A percentile compares a stretch with the other conserved stretches of the same genome.
phyloP scores from a whole-genome alignment of 176 grass and related monocot species.

The Guadua angustifolia region DNA sequence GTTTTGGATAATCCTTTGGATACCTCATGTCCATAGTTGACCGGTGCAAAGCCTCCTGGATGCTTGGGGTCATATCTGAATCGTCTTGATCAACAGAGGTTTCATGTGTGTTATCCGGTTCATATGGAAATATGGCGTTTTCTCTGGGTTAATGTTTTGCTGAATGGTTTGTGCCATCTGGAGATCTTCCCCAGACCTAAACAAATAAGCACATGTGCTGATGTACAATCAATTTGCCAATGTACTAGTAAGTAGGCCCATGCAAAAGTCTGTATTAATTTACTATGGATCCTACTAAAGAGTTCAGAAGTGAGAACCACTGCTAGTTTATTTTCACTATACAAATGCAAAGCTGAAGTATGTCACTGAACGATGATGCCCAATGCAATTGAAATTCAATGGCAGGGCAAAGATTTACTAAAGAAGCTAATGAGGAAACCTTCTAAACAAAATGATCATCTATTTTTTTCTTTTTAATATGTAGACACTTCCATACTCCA shows the following conservation, averaged over 20 bases:
- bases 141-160: slow-evolving; percentile 49
- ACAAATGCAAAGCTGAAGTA: slow-evolving; percentile 25
- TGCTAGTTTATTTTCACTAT: neutral
- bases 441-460: slow-evolving; percentile 11
- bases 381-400: neutral
- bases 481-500: slow-evolving; percentile 4
- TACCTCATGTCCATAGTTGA: slow-evolving; percentile 97
- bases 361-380: neutral
- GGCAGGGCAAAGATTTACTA: too few species aligned
- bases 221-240: slow-evolving; percentile 44
- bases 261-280: neutral
- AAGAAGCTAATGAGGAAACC: slow-evolving; percentile 17
- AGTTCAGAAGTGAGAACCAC: slow-evolving; percentile 9
- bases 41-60: slow-evolving; percentile 91
- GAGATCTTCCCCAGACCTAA: slow-evolving; percentile 60
- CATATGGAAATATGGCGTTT: slow-evolving; percentile 46
- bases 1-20: neutral
- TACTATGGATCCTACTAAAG: neutral
- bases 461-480: neutral
- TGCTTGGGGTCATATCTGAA: slow-evolving; percentile 85
- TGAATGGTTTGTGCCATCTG: slow-evolving; percentile 48
- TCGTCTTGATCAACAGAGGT: slow-evolving; percentile 56
- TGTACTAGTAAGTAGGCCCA: slow-evolving; percentile 27
- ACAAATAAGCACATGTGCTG: slow-evolving; percentile 40
- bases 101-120: slow-evolving; percentile 47